Evolutionary conservation across 768 basidiomycete genomes (phyloP), one percentile per base, ranked within the genome.

Genomic region (Suillus occidentalis): DNA sequence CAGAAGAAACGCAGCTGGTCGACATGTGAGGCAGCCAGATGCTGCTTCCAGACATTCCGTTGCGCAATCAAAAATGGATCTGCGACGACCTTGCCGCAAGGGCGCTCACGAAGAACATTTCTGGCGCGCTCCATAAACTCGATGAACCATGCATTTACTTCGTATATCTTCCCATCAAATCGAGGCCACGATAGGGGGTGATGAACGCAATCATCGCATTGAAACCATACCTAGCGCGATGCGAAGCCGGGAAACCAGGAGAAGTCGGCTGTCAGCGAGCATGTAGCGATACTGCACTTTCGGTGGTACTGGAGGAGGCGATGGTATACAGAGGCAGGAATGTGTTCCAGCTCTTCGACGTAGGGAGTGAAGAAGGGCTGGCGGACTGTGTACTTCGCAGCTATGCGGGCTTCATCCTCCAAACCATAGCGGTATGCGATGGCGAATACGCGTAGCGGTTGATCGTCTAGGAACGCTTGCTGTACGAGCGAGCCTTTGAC

Each of bases 201-300:
- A 62, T 77, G 75, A 37, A 77, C 62, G n/a, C 75, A 76, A 42
- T 76, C 75, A 12, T 79, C 78, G 16, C 76, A 79, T 65, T 79
- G 78, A 72, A 79, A 79, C 72, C 75, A 78, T 52, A 77, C 72
- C 72, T 72, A 79, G 37, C 78, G 78, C 53, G 75, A 76, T 6
- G 75, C 75, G 28, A 77, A 76, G 16, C 67, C 71, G 1, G 72
- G 78, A 67, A 78, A 77, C 77, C 76, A 78, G 62, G 76, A 73
- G 62, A 77, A 78, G 66, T 76, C 76, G 14, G 72, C 72, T 40
- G 76, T 78, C 40, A 78, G 73, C 59, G 70, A 69, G 66, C 69
- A 70, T 37, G 71, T 70, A 40, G 70, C 72, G 28, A 76, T 58
- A 60, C 77, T 73, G 63, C 76, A 76, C 64, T 71, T 74, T 67